These are phyloP conservation scores for Colletotrichum siamense DNA, from an alignment of 2,329 filamentous ascomycete species.

Conservation along the genomic window DNA sequence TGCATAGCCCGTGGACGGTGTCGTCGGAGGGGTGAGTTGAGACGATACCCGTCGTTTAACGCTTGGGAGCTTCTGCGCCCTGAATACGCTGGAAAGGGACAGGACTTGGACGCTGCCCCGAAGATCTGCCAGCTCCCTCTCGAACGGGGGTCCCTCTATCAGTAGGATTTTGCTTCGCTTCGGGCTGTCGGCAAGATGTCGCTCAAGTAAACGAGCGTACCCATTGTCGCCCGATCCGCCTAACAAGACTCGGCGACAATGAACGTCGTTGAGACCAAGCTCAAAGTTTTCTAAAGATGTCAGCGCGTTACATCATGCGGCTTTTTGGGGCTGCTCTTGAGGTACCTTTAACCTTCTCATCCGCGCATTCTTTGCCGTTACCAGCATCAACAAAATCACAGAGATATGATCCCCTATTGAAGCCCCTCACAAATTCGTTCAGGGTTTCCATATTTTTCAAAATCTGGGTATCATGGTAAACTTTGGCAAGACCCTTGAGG, in stretches of 20 bases:
- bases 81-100: conserved; percentile 29
- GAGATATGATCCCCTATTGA: conserved; percentile 41
- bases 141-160: conserved; percentile 43
- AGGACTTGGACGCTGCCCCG: conserved; percentile 29
- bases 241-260: conserved; percentile 45
- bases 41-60: conserved; percentile 24
- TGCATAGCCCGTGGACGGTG: conserved; percentile 23
- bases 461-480: conserved; percentile 34
- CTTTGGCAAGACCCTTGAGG: conserved; percentile 36
- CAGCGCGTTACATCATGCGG: background rate
- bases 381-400: conserved; percentile 47
- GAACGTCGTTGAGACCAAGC: conserved; percentile 37
- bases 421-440: conserved; percentile 42
- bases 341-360: conserved; percentile 46
- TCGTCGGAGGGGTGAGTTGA: conserved; percentile 25
- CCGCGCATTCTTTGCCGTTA: conserved; percentile 46
- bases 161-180: conserved; percentile 37
- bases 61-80: conserved; percentile 28
- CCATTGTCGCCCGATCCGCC: conserved; percentile 47
- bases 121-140: conserved; percentile 36
- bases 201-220: conserved; percentile 44
- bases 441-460: conserved; percentile 29
- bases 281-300: conserved; percentile 31
- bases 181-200: conserved; percentile 28
- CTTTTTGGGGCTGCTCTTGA: background rate